Base-by-base conservation (phyloP, 495 filamentous ascomycete genomes). In the Aspergillus carlsbadensis region DNA sequence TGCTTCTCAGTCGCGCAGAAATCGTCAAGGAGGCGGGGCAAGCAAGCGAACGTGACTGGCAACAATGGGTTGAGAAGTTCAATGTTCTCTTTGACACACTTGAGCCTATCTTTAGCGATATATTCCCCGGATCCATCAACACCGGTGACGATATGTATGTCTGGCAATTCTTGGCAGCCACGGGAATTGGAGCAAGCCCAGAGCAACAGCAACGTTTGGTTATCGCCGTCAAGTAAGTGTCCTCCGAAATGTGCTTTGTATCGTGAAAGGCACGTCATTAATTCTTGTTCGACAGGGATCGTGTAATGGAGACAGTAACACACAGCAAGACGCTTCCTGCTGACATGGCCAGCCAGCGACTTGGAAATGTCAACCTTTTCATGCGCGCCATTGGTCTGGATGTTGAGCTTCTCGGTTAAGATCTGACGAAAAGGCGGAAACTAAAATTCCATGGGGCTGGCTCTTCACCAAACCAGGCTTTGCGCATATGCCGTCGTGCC, bases 371-470 rank as follows among this genome's bases (percentile, higher is more conserved):
- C 61, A 98, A 98, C 71, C 75, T 98, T 26, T 98, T 98, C 70
- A 97, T 98, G 93, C 84, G 91, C 59, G 94, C 93, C 49, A 98
- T 98, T 70, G 95, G 94, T 5, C 79, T 98, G 62, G 95, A 98
- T 77, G 94, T 98, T 33, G 94, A 96, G 63, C 77, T 97, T 56
- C 85, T 98, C 60, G 87, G 89, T 67, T 96, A 72, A 49, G 13
- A 17, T 5, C 3, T 10, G 8, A 11, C 33, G 4, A 11, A 20
- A 22, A 24, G 26, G 10, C 18, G 33, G 15, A 17, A 44, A 40
- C n/a, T 50, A 10, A 33, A 20, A n/a, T 13, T 10, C 13, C 15
- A 15, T 11, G 5, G 17, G n/a, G 14, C 22, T 33, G 7, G 34
- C 31, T 52, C 49, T 52, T 10, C 22, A 26, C 15, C 18, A 41